Evolutionary conservation across 2,329 filamentous ascomycete species (phyloP), one percentile per base, ranked within the genome.

Genomic region (Trichoderma sp.): DNA sequence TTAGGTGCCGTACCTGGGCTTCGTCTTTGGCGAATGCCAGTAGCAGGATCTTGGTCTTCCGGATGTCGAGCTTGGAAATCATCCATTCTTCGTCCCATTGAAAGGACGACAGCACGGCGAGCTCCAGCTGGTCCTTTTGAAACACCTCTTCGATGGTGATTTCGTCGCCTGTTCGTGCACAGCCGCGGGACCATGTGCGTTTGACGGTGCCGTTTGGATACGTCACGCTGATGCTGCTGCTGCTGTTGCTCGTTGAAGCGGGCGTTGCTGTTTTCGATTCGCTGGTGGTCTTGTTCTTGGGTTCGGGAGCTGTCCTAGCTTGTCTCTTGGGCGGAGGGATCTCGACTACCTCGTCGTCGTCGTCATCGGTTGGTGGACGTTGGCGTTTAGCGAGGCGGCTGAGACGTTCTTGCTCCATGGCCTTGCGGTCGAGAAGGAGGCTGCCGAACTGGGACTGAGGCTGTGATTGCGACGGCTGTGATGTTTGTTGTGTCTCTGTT

Each of bases 81-180:
- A 95, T 77, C 92, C 92, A 97, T 32, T 90, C 85, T 15, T 90
- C 86, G 70, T 98, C 90, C 89, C 92, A 95, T 75, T 94, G 88
- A 72, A 91, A 98, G 0, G 94, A 92, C 72, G 93, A 97, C 5
- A 98, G 80, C 0, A 98, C 86, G 1, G 92, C 94, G 45, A 93
- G 86, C 60, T 91, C 82, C 9, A 98, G 82, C 13, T 89, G 84
- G 2, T 87, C 80, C 69, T 87, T 89, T 76, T 97, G 91, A 1
- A 97, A 79, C 0, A 97, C 86, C 76, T 97, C 93, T 73, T 97
- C 92, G 48, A 98, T 89, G 69, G 89, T 95, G 75, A 98, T 92
- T 70, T 97, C 92, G 70, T 93, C 86, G 5, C 81, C 82, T 0
- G 77, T 82, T 39, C 91, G 84, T 2, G 84, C 81, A 70, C 86